Base-by-base conservation (phyloP, 2,329 filamentous ascomycete species). In the Rugonectria rugulosa region DNA sequence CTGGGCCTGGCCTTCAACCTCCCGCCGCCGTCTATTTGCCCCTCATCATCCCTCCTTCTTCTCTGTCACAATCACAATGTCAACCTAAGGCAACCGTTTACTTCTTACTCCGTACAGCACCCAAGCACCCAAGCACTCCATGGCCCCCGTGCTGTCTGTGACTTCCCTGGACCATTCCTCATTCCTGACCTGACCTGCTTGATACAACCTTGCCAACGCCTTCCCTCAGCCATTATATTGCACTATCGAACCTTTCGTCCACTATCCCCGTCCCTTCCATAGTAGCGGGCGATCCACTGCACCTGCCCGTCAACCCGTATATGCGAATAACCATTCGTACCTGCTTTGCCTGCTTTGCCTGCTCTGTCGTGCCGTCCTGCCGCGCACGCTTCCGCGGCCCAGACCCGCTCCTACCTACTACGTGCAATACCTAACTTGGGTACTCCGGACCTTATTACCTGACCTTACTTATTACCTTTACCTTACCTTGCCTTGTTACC, bases 21-120 rank as follows among this genome's bases (percentile, higher is more conserved):
- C n/a, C n/a, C n/a, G n/a, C n/a, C n/a, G n/a, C n/a, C n/a, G n/a
- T n/a, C n/a, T n/a, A n/a, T 59, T 56, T 63, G 64, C 64, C 64
- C 64, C 64, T 67, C 64, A 56, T 66, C 51, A 52, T 52, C 60
- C 41, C 45, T 47, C 59, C 41, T 49, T 42, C 44, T 43, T 29
- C 27, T 46, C 36, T 42, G n/a, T n/a, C n/a, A n/a, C n/a, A n/a
- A n/a, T n/a, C n/a, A n/a, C n/a, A n/a, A n/a, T n/a, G 23, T 37
- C 23, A 23, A 24, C 34, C 23, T 34, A 17, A 56, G 46, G 46
- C 41, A 56, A 34, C 53, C 26, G 23, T 31, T 29, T 50, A 19
- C 41, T 51, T 44, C 48, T 46, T 41, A 27, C 46, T 46, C 23
- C 34, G 27, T 26, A 36, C 44, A 24, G 29, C 23, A 37, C 34